phyloP scores from a whole-genome alignment of 495 filamentous ascomycete species.

The Staphylotrichum longicolle region DNA sequence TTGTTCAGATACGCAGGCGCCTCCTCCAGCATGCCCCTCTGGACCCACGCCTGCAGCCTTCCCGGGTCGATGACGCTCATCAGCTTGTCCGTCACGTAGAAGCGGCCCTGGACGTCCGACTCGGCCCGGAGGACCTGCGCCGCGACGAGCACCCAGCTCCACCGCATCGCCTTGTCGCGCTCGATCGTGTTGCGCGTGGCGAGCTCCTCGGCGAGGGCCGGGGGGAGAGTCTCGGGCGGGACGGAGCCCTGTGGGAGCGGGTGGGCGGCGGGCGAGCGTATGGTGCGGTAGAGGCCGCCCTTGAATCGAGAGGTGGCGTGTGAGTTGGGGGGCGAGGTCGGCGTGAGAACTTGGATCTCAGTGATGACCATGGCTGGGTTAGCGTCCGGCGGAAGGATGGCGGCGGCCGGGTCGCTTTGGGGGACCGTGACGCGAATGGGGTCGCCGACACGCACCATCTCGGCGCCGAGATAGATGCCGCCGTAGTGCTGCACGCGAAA shows the following conservation, averaged over 20 bases:
- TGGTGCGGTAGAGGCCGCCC: conserved; percentile 31
- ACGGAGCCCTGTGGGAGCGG: conserved; percentile 19
- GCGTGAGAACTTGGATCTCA: conserved; percentile 25
- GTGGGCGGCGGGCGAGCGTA: conserved; percentile 15
- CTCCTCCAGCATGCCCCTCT: conserved; percentile 30
- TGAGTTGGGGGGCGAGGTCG: conserved; percentile 15
- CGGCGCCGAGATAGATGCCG: conserved; percentile 47
- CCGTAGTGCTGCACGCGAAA: conserved; percentile 18
- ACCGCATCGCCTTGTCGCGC: conserved; percentile 22
- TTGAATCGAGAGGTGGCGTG: conserved; percentile 30
- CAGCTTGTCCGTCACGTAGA: conserved; percentile 43
- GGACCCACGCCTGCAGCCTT: conserved; percentile 26
- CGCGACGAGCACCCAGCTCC: conserved; percentile 35
- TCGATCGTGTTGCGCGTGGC: conserved; percentile 36
- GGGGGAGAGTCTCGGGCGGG: conserved; percentile 28
- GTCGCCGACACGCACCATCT: conserved; percentile 43
- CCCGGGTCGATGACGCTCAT: conserved; percentile 35
- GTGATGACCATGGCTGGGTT: conserved; percentile 39
- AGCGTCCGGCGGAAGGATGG: conserved; percentile 1
- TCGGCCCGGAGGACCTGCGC: conserved; percentile 25
- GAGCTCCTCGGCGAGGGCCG: conserved; percentile 39
- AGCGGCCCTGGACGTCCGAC: conserved; percentile 38
- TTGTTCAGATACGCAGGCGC: conserved; percentile 44
- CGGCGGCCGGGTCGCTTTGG: neutral
- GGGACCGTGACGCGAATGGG: conserved; percentile 35